Evolutionary conservation across 1,284 basidiomycete genomes (phyloP).

Genomic region (Ganoderma sinense): DNA sequence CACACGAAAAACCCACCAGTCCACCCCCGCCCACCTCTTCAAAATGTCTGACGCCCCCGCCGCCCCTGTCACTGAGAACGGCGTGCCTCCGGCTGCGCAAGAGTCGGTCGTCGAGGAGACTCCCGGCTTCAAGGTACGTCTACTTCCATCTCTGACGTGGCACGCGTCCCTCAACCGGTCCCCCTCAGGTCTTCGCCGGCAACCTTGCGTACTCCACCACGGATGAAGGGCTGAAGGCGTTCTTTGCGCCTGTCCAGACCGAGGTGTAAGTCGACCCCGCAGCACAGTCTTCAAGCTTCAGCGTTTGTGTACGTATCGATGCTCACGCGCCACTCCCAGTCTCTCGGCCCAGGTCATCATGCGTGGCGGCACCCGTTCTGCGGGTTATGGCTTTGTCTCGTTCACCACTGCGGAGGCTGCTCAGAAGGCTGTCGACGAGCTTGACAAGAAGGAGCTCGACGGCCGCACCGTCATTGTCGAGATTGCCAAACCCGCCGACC

Average conservation of each 20-base stretch:
- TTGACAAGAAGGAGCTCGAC: conserved; percentile 89
- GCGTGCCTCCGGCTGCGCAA: conserved; percentile 79
- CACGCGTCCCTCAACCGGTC: conserved; percentile 30
- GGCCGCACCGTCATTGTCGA: conserved; percentile 89
- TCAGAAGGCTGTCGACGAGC: conserved; percentile 84
- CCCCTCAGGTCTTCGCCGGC: conserved; percentile 80
- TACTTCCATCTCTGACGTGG: conserved; percentile 38
- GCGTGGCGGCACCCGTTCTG: conserved; percentile 76
- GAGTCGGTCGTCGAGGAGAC: conserved; percentile 70
- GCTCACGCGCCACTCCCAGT: conserved; percentile 30
- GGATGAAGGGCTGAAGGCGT: conserved; percentile 89
- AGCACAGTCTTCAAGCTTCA: conserved; percentile 40
- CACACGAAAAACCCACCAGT: conserved; percentile 56
- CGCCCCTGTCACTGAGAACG: conserved; percentile 79
- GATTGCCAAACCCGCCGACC: conserved; percentile 87
- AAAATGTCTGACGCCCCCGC: conserved; percentile 88
- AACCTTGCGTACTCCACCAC: conserved; percentile 89
- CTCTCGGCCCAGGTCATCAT: conserved; percentile 75
- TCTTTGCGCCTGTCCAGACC: conserved; percentile 83
- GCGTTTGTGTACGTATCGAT: conserved; percentile 16
- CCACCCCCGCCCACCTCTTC: conserved; percentile 49
- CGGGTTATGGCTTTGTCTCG: conserved; percentile 93
- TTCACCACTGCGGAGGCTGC: conserved; percentile 83
- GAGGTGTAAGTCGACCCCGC: conserved; percentile 73
- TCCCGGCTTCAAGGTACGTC: conserved; percentile 75